Evolutionary conservation across 2,329 filamentous ascomycete genomes (phyloP).

Genomic region (Aureobasidium sp.): DNA sequence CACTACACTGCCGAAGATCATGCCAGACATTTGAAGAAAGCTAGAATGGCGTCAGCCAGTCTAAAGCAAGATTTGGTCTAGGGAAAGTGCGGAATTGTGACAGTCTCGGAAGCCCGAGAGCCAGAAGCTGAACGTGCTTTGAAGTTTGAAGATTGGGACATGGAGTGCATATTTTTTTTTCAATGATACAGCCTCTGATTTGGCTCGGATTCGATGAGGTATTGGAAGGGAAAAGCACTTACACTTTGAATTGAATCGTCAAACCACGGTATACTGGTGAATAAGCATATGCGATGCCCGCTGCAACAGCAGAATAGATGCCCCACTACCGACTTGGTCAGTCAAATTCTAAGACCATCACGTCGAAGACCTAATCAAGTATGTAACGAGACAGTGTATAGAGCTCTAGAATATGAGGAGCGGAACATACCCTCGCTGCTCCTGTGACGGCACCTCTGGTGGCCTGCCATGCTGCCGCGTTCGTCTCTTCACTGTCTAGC

Average conservation of each 20-base stretch:
- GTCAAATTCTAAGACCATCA: neutral
- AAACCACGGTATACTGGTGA: constrained; percentile 66
- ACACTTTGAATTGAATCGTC: constrained; percentile 74
- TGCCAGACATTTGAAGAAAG: constrained; percentile 77
- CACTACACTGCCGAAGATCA: constrained; percentile 71
- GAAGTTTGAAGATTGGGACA: too few species aligned
- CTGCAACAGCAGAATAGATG: constrained; percentile 55
- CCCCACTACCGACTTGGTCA: constrained; percentile 52
- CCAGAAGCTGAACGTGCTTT: too few species aligned
- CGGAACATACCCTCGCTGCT: constrained; percentile 52
- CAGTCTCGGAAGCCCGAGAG: too few species aligned
- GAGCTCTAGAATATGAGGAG: neutral
- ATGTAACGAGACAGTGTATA: neutral
- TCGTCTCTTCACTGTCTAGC: constrained; percentile 59
- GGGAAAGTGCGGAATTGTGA: too few species aligned
- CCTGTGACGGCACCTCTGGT: constrained; percentile 59
- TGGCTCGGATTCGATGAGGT: constrained; percentile 23
- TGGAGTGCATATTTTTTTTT: too few species aligned
- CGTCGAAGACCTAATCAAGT: neutral
- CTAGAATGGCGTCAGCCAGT: constrained; percentile 36
- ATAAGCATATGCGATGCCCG: constrained; percentile 54
- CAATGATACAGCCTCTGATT: too few species aligned
- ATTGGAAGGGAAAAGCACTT: constrained; percentile 30
- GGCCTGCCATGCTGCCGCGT: constrained; percentile 65
- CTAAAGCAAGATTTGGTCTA: too few species aligned